Evolutionary conservation across 148 eudicot genomes (phyloP), one percentile per base, ranked within the genome.

Genomic region (Beta vulgaris): DNA sequence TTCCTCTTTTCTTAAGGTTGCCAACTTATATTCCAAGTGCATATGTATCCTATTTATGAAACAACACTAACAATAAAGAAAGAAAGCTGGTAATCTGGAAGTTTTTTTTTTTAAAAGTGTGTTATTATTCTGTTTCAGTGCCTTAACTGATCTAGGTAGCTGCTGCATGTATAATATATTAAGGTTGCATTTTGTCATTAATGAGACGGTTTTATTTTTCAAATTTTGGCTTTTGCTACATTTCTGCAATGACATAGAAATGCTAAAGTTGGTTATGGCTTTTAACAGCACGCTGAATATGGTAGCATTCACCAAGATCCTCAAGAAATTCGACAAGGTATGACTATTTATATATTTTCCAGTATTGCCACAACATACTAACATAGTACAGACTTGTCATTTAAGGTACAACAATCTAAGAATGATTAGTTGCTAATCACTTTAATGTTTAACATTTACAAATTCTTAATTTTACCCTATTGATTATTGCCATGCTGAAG

Each of bases 301-400:
- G 96, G 83, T 92, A 69, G 99, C 97, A 43, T 95, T 95, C 63
- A 84, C 86, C 1, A 95, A 95, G 82, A 95, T 95, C 69, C 91
- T 95, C 59, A 95, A 95, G 91, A 95, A 95, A 72, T 95, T 95
- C 60, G 97, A 95, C 78, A 95, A 95, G 96, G 99, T 90, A 90
- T 53, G 42, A 76, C 68, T 74, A 80, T 44, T 8, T 62, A 32
- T 29, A 37, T 74, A n/a, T n/a, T n/a, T n/a, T n/a, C n/a, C n/a
- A n/a, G n/a, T n/a, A n/a, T 35, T 23, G 70, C 34, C 74, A 14
- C 39, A 15, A 25, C 23, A 40, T 62, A 37, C 31, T 68, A 15
- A 25, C 23, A 40, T 62, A 37, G 28, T 68, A 46, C 4, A 25
- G 12, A 39, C 31, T 43, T 59, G 15, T 31, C 62, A 46, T 39